A percentile compares a stretch with the other conserved stretches of the same genome.
phyloP scores from a whole-genome alignment of 371 early-diverging fungal species.

The Umbelopsis sp. region DNA sequence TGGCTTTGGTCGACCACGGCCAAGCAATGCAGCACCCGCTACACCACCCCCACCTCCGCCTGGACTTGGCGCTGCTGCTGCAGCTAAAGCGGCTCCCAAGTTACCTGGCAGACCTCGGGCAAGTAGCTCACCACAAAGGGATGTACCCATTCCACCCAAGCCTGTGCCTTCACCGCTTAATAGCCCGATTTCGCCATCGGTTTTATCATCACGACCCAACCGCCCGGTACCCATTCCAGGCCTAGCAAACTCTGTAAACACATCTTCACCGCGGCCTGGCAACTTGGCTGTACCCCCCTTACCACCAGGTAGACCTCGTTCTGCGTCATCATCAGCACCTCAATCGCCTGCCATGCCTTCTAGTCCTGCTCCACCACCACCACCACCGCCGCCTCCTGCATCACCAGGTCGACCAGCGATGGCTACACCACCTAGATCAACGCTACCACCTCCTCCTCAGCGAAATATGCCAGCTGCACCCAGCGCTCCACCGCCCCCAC shows the following conservation, averaged over 20 bases:
- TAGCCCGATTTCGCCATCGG: slow-evolving; percentile 21
- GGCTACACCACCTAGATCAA: slow-evolving; percentile 29
- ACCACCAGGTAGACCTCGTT: slow-evolving; percentile 42
- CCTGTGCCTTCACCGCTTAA: slow-evolving; percentile 40
- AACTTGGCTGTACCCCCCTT: slow-evolving; percentile 39
- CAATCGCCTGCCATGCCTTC: not conserved
- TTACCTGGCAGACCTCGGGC: slow-evolving; percentile 45
- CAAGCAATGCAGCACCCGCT: slow-evolving; percentile 19
- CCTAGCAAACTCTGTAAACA: slow-evolving; percentile 24
- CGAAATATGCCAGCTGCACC: slow-evolving; percentile 6
- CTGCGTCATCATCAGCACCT: slow-evolving; percentile 31
- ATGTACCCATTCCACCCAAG: slow-evolving; percentile 43
- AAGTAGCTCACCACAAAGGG: slow-evolving; percentile 47
- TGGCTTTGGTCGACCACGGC: not conserved
- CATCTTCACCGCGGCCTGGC: slow-evolving; percentile 11
- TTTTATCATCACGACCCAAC: slow-evolving; percentile 21
- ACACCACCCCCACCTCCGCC: slow-evolving; percentile 22
- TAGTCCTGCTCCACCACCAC: slow-evolving; percentile 21
- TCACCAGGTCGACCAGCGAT: slow-evolving; percentile 8
- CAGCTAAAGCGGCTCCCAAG: slow-evolving; percentile 31
- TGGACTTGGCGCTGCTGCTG: slow-evolving; percentile 20
- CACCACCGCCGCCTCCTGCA: slow-evolving; percentile 24
- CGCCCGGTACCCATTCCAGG: slow-evolving; percentile 24
- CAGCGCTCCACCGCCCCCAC: slow-evolving; percentile 23
- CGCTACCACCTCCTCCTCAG: slow-evolving; percentile 19